Base-by-base conservation (phyloP, 2,329 filamentous ascomycete species). In the Mariannaea elegans region DNA sequence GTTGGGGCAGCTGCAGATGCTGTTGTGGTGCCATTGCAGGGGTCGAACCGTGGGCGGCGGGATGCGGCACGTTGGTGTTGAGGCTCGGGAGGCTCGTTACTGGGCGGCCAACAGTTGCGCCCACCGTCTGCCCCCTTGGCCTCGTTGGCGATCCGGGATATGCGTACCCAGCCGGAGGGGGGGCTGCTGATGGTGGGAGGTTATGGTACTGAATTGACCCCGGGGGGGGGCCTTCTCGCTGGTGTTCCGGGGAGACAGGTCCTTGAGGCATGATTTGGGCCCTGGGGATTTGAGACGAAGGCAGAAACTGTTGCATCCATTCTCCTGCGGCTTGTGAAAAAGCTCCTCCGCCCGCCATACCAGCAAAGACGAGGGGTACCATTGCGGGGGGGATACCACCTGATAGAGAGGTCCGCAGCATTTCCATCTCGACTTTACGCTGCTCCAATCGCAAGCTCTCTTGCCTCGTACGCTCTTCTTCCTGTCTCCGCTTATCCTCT, bases 351-450 rank as follows among this genome's bases (percentile, higher is more conserved):
- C 65, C 67, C 44, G 84, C 84, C 82, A 92, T 89, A 41, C 89
- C 88, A 12, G 88, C 86, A 75, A 94, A 93, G 21, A 94, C 87
- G 59, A 92, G 78, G 7, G 91, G 91, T 23, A 93, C 84, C 83
- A 93, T 86, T 32, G 88, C 83, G 12, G 90, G 90, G 9, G 91
- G 90, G 49, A 94, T 87, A 10, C 90, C 90, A 34, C 88, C 87
- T 53, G 83, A 81, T 52, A 93, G 74, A 2, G 90, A 90, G 19
- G 90, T 87, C 54, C 84, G 81, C 57, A 94, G 76, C 77, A 94
- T 93, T 44, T 87, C 87, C 71, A 90, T 85, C 75, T 93, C 91
- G 56, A 92, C 82, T 68, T 83, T 89, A 45, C 90, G 82, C 76
- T 91, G 90, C 76, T 93, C 90, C 29, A 93, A 76, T 23, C 87